These are phyloP conservation scores for Graphilbum fragrans DNA, from an alignment of 2,329 filamentous ascomycete genomes.

Conservation along the genomic window DNA sequence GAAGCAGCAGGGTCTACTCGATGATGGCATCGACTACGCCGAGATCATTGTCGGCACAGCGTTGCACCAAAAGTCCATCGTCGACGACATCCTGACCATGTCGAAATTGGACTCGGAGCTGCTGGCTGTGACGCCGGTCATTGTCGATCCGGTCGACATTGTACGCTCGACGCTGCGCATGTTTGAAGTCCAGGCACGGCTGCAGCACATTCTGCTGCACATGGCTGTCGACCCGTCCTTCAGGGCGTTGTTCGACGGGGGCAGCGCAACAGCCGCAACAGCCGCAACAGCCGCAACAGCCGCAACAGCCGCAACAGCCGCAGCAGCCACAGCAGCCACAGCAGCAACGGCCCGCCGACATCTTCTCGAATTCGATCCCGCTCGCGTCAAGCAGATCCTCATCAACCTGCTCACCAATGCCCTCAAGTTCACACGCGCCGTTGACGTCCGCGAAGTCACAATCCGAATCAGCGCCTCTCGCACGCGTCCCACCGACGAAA, in stretches of 20 bases:
- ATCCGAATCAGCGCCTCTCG: conserved; percentile 33
- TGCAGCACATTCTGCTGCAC: conserved; percentile 53
- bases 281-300: neutral
- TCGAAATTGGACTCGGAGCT: conserved; percentile 68
- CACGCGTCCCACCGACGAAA: conserved; percentile 24
- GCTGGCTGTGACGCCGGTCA: conserved; percentile 58
- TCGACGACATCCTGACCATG: conserved; percentile 63
- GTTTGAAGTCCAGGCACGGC: conserved; percentile 64
- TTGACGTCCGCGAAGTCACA: conserved; percentile 42
- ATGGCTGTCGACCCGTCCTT: conserved; percentile 54
- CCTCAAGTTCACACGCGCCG: conserved; percentile 65
- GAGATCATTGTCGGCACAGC: conserved; percentile 69
- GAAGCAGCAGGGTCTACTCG: conserved; percentile 27
- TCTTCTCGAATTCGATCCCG: conserved; percentile 52
- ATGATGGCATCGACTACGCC: conserved; percentile 56
- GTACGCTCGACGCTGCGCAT: conserved; percentile 61
- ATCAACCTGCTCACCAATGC: conserved; percentile 75
- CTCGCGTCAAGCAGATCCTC: conserved; percentile 62
- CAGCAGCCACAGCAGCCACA: neutral
- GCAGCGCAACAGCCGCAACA: neutral
- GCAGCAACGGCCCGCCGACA: conserved; percentile 11
- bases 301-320: neutral
- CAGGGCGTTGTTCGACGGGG: conserved; percentile 11
- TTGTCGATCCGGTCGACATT: conserved; percentile 54
- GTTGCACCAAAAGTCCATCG: conserved; percentile 67